Evolutionary conservation across 176 grass and related monocot genomes (phyloP), one percentile per base, ranked within the genome.

Genomic region (Triticum urartu): DNA sequence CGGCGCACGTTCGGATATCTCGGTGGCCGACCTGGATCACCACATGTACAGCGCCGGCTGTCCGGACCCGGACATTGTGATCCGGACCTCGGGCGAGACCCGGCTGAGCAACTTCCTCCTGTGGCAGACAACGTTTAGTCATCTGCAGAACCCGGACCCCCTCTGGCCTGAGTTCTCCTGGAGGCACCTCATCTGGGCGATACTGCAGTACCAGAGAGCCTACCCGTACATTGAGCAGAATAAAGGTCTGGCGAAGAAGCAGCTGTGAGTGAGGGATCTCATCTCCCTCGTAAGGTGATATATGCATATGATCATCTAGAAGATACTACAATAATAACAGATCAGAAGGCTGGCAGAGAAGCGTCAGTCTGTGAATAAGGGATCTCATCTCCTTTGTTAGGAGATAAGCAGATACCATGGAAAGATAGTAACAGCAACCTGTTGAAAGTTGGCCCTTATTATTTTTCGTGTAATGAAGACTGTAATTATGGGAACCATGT

Each of bases 21-120:
- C 87, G 42, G 89, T 91, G 61, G 42, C 56, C 4, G 89, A 95
- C 90, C 82, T 98, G 79, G 91, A 95, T 68, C 54, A 20, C 9
- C 86, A 91, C 59, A 87, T 98, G 79, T 95, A 95, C 50, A 90
- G 26, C 0, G 77, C 87, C 5, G 86, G 81, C 28, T 95, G 91
- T 79, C 87, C 77, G 0, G 95, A 98, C 35, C 90, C 95, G 9
- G 93, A 94, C 64, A 92, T 98, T 21, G 78, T 95, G 62, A 88
- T 98, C 58, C 86, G 95, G 17, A 95, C 95, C 43, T 95, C 93
- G 6, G 93, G 95, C 0, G 95, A 98, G 81, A 92, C 86, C 45
- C 88, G 93, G 4, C 68, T 98, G 56, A 98, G 95, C 81, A 98
- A 98, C 74, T 98, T 98, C 48, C 91, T 98, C 40, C 84, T 98